Conservation (phyloP, 208 protist genomes). For the Vickermania ingenoplastis region DNA sequence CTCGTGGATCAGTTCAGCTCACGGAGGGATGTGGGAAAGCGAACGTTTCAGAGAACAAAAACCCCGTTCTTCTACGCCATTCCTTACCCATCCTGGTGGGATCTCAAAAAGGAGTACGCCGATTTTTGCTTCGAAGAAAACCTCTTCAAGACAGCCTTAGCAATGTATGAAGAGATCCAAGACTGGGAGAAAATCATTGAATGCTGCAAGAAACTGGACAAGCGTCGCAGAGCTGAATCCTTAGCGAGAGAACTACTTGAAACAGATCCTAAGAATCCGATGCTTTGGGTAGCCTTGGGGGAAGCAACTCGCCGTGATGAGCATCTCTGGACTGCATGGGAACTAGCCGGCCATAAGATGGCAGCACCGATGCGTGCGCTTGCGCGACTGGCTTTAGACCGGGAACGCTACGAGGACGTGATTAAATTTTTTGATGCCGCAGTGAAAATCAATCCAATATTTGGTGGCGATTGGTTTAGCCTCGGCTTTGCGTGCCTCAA, state of each 20-base stretch:
- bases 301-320: conserved; percentile 79
- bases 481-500: conserved; percentile 79
- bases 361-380: conserved; percentile 84
- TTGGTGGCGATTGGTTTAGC: conserved; percentile 89
- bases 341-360: conserved; percentile 71
- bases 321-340: conserved; percentile 86
- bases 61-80: conserved; percentile 77
- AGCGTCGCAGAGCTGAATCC: conserved; percentile 75
- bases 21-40: conserved; percentile 38
- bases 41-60: conserved; percentile 33
- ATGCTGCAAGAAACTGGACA: conserved; percentile 86
- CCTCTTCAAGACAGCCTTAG: conserved; percentile 79
- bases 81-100: conserved; percentile 71
- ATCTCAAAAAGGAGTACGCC: conserved; percentile 76
- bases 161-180: conserved; percentile 77
- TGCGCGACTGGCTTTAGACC: conserved; percentile 69
- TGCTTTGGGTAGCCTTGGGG: conserved; percentile 85
- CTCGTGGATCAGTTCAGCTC: conserved; percentile 75
- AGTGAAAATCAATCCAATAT: conserved; percentile 79
- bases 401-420: conserved; percentile 79
- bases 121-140: conserved; percentile 78
- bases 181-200: conserved; percentile 87
- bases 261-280: conserved; percentile 71
- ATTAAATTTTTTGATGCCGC: conserved; percentile 86
- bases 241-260: conserved; percentile 76